Conservation (phyloP, 2,329 filamentous ascomycete species). For the Thermothelomyces thermophilus region DNA sequence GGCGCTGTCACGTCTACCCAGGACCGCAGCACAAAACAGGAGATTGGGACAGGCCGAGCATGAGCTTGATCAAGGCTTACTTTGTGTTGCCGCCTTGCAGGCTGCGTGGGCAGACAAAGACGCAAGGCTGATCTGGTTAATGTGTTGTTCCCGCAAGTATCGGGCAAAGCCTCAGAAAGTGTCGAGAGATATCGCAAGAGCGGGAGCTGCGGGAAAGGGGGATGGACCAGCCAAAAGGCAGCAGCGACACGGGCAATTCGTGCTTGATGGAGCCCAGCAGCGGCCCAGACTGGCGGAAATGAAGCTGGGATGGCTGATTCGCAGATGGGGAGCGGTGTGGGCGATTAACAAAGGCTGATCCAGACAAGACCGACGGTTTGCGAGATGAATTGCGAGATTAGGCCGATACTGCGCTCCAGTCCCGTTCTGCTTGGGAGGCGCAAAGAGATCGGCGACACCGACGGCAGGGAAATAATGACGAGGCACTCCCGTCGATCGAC, state of each 20-base stretch:
- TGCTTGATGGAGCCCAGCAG: conserved; percentile 15
- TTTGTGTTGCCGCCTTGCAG: background rate
- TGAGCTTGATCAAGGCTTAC: background rate
- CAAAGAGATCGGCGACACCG: conserved; percentile 1
- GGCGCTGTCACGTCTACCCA: too few relatives aligned
- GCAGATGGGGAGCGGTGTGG: conserved; percentile 9
- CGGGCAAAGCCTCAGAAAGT: background rate
- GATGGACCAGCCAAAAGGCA: background rate
- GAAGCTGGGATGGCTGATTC: conserved; percentile 12
- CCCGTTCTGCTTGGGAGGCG: background rate
- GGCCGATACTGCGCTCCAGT: background rate
- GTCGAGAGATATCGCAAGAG: background rate
- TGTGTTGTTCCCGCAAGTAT: background rate
- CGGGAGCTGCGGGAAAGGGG: background rate
- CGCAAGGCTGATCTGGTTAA: background rate
- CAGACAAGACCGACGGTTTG: conserved; percentile 9
- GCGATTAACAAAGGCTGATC: conserved; percentile 21
- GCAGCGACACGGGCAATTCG: conserved; percentile 3
- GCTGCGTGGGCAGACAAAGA: conserved; percentile 2
- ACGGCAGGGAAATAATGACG: conserved; percentile 1
- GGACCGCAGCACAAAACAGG: too few relatives aligned
- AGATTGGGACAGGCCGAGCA: background rate
- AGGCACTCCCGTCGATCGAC: conserved; percentile 1
- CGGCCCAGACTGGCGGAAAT: conserved; percentile 8
- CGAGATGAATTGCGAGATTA: conserved; percentile 11